Base-by-base conservation (phyloP, 768 basidiomycete genomes). In the Russula virescens region DNA sequence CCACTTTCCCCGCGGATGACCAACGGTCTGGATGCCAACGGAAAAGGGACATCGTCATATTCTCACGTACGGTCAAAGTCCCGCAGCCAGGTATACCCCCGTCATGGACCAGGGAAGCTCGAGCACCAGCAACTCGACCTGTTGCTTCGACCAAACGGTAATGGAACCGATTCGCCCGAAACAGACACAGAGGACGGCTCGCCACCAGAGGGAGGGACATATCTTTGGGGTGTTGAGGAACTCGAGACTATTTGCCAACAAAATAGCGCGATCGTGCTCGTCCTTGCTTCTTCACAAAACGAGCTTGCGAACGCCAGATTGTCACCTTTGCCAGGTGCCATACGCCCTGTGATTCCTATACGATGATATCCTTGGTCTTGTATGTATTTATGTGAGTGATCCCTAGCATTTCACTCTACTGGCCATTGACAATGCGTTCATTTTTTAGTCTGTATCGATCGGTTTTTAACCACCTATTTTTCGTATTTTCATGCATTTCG, bases 191-290 rank as follows among this genome's bases (percentile, higher is more conserved):
- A 70, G 42, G 73, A 76, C n/a, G 60, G 64, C 40, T 75, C 74
- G 35, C 71, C 69, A 16, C 75, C 72, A 65, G 64, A 65, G 47
- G 72, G 68, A 56, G 80, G 79, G 66, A 81, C 81, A 40, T 80
- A 79, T 43, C 65, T 85, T 58, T 90, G 88, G 86, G 89, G 85
- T 38, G 85, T 89, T n/a, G 84, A 85, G 60, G 94, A 96, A 69
- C 74, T 98, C 63, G 86, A 91, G 70, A 74, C 88, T 69, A 83
- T 90, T 35, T 95, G 93, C 71, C 84, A 86, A 67, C 94, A 97
- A 73, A 98, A 97, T 69, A 94, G 93, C 70, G 80, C 89, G 16
- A 84, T 98, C 42, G 82, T 90, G 3, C 76, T 84, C 38, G 83
- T 94, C 58, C 79, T 96, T 50, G 82, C 85, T 55, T 79, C 81